phyloP scores from a whole-genome alignment of 345 rosid genomes.

The Pelargonium nanum region DNA sequence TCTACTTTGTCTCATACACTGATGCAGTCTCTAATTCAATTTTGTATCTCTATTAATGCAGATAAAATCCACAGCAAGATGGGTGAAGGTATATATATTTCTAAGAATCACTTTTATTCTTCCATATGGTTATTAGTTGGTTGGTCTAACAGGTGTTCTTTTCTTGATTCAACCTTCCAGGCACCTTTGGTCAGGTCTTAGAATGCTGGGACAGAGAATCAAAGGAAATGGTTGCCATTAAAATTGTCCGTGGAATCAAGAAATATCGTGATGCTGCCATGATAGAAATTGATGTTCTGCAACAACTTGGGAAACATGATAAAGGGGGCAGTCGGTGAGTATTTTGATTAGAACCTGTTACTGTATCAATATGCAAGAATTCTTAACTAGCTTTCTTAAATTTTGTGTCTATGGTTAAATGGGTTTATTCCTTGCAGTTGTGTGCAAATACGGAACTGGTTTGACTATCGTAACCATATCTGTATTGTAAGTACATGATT shows the following conservation, averaged over 20 bases:
- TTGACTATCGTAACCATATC: conserved; percentile 99
- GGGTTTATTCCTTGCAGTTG: conserved; percentile 97
- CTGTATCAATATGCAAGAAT: conserved; percentile 7
- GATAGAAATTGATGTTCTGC: conserved; percentile 81
- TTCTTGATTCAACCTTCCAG: conserved; percentile 18
- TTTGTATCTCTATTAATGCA: conserved; percentile 21
- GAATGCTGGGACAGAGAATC: conserved; percentile 91
- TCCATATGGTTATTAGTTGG: neutral
- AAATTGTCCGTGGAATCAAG: conserved; percentile 79
- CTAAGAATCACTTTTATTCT: neutral
- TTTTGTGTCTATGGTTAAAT: conserved; percentile 44
- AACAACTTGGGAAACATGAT: conserved; percentile 77
- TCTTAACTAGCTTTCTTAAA: conserved; percentile 8
- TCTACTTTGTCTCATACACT: neutral
- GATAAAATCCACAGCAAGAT: conserved; percentile 78
- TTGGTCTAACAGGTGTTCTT: neutral
- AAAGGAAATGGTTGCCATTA: conserved; percentile 83
- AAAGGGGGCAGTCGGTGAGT: conserved; percentile 79
- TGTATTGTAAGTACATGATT: conserved; percentile 94
- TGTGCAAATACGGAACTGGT: conserved; percentile 99
- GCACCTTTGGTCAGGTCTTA: conserved; percentile 84
- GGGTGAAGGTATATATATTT: conserved; percentile 62
- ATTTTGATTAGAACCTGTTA: conserved; percentile 1
- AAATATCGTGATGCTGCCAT: conserved; percentile 88
- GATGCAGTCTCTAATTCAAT: neutral